Evolutionary conservation across 139 green algal species (phyloP).

Genomic region (Coelastrella sp.): DNA sequence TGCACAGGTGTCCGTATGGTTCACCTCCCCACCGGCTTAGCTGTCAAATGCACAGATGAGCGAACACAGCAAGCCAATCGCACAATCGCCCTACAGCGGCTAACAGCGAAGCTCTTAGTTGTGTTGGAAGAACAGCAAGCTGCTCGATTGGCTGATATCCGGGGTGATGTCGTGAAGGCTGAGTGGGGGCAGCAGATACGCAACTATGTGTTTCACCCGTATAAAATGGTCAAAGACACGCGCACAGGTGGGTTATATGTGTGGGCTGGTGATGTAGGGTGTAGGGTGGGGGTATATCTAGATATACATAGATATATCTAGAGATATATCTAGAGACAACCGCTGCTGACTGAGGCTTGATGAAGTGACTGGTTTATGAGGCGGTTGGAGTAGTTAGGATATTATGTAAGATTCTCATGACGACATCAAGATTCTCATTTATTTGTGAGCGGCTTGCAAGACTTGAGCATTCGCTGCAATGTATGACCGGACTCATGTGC

Average conservation of each 20-base stretch:
- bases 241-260: constrained; percentile 68
- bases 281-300: too few relatives aligned
- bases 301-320: too few relatives aligned
- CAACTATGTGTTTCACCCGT: constrained; percentile 99
- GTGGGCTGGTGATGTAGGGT: background rate
- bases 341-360: too few relatives aligned
- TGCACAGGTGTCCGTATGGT: constrained; percentile 83
- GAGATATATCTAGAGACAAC: too few relatives aligned
- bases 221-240: constrained; percentile 97
- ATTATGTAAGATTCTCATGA: too few relatives aligned
- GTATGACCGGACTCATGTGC: background rate
- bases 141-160: constrained; percentile 80
- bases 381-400: too few relatives aligned
- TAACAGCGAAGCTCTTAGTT: constrained; percentile 86
- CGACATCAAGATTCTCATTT: too few relatives aligned
- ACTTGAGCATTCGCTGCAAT: too few relatives aligned
- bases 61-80: constrained; percentile 85
- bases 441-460: too few relatives aligned
- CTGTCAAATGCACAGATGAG: constrained; percentile 88
- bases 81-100: constrained; percentile 72
- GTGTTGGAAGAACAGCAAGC: constrained; percentile 91
- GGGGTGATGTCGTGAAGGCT: constrained; percentile 93
- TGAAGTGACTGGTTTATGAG: too few relatives aligned
- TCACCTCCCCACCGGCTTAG: constrained; percentile 92
- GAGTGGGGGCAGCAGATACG: constrained; percentile 98